A percentile compares a stretch with the other conserved stretches of the same genome.
Conservation (phyloP, 768 basidiomycete genomes). For the Kwoniella mangroviensis region DNA sequence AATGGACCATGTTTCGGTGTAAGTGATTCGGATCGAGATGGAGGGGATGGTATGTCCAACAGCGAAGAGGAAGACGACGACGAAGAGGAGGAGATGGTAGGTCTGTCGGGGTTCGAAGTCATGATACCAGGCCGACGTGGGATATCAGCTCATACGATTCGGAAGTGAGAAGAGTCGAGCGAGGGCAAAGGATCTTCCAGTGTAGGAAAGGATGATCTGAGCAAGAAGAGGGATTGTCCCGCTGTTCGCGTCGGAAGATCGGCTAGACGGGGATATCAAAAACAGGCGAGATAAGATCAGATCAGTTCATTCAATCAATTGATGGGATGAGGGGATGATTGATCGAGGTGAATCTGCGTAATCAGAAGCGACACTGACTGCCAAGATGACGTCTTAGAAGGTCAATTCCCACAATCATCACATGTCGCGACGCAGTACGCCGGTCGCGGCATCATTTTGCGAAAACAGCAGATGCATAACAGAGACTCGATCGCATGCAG, state of each 20-base stretch:
- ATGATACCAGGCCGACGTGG: neutral
- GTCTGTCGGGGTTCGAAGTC: neutral
- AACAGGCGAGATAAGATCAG: neutral
- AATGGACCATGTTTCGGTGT: slow-evolving; percentile 19
- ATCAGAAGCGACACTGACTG: neutral
- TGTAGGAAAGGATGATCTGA: too few relatives aligned
- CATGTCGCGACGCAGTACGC: neutral
- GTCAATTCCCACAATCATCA: neutral
- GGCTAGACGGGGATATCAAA: too few relatives aligned
- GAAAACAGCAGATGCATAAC: neutral
- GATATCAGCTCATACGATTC: neutral
- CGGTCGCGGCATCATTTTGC: neutral
- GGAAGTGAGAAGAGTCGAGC: too few relatives aligned
- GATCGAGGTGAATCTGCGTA: neutral
- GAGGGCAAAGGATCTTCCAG: too few relatives aligned
- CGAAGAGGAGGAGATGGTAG: slow-evolving; percentile 1
- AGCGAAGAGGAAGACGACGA: slow-evolving; percentile 9
- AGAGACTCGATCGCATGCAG: too few relatives aligned
- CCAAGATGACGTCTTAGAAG: neutral
- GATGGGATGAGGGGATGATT: neutral
- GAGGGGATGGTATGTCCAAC: neutral
- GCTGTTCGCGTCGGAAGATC: too few relatives aligned
- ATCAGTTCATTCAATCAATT: too few relatives aligned
- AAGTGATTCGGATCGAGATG: slow-evolving; percentile 8
- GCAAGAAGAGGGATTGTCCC: too few relatives aligned